Conservation (phyloP, 805 yeast genomes). For the Candida glaebosa region DNA sequence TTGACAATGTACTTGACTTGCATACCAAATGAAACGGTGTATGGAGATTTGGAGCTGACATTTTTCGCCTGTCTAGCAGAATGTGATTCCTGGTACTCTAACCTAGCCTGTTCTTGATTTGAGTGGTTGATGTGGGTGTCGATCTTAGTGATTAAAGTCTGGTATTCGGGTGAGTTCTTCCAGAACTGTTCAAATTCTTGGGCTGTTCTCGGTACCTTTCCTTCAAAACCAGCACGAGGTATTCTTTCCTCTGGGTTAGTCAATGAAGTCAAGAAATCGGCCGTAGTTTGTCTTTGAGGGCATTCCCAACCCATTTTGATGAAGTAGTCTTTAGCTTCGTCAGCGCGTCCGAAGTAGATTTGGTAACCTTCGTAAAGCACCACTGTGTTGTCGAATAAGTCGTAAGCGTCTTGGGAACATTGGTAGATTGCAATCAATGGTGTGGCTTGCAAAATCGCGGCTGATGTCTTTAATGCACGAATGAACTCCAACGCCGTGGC, state of each 20-base stretch:
- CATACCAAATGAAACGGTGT: constrained; percentile 42
- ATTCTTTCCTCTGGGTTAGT: constrained; percentile 67
- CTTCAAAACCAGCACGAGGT: constrained; percentile 44
- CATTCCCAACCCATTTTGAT: constrained; percentile 59
- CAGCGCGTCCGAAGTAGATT: constrained; percentile 44
- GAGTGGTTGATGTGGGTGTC: constrained; percentile 34
- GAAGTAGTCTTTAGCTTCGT: constrained; percentile 47
- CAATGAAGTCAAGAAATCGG: constrained; percentile 63
- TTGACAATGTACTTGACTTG: constrained; percentile 50
- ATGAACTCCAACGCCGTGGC: constrained; percentile 79
- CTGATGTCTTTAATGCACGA: constrained; percentile 61
- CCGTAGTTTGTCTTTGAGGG: constrained; percentile 62
- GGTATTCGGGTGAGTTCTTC: constrained; percentile 53
- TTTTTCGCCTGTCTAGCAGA: constrained; percentile 38
- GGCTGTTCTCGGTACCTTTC: constrained; percentile 52
- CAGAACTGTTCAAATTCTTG: constrained; percentile 58
- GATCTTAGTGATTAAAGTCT: constrained; percentile 37
- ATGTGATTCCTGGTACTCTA: constrained; percentile 20
- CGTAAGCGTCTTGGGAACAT: constrained; percentile 48
- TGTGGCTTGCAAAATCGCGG: constrained; percentile 46
- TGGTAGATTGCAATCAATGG: constrained; percentile 59
- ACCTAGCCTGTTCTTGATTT: constrained; percentile 14
- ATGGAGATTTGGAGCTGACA: constrained; percentile 31
- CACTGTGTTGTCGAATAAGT: constrained; percentile 45
- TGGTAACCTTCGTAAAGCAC: constrained; percentile 47